These are phyloP conservation scores for Colletotrichum sp. DNA, from an alignment of 2,329 filamentous ascomycete species.

Conservation along the genomic window DNA sequence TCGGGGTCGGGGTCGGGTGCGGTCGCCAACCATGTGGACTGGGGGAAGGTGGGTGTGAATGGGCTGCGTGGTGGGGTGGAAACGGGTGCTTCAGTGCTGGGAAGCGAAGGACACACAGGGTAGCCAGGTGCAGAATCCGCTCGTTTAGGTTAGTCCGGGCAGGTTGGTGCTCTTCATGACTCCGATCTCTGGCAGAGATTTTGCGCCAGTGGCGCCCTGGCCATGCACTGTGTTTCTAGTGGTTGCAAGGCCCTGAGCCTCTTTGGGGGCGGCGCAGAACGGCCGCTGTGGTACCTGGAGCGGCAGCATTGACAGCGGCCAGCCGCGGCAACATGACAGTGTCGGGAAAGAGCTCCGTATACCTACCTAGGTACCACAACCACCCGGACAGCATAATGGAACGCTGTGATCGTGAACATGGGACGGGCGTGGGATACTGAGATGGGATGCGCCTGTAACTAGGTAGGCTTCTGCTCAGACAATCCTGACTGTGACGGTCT, in stretches of 20 bases:
- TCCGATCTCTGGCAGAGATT: constrained; percentile 8
- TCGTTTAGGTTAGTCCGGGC: constrained; percentile 3
- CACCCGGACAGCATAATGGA: background rate
- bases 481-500: background rate
- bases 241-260: constrained; percentile 9
- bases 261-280: background rate
- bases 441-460: constrained; percentile 6
- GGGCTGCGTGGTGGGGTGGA: constrained; percentile 6
- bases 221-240: constrained; percentile 6
- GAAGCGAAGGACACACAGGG: background rate
- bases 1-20: constrained; percentile 20
- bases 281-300: background rate
- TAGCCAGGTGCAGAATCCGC: background rate
- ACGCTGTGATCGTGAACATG: background rate
- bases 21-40: constrained; percentile 15
- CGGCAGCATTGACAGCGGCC: background rate
- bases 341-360: background rate
- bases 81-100: background rate
- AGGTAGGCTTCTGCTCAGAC: background rate
- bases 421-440: background rate
- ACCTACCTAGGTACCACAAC: background rate
- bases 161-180: constrained; percentile 6
- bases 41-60: constrained; percentile 8
- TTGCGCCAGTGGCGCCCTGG: constrained; percentile 2
- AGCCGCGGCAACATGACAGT: background rate